A percentile compares a stretch with the other conserved stretches of the same genome.
Evolutionary conservation across 768 basidiomycete genomes (phyloP).

Genomic region (Mycena venus): DNA sequence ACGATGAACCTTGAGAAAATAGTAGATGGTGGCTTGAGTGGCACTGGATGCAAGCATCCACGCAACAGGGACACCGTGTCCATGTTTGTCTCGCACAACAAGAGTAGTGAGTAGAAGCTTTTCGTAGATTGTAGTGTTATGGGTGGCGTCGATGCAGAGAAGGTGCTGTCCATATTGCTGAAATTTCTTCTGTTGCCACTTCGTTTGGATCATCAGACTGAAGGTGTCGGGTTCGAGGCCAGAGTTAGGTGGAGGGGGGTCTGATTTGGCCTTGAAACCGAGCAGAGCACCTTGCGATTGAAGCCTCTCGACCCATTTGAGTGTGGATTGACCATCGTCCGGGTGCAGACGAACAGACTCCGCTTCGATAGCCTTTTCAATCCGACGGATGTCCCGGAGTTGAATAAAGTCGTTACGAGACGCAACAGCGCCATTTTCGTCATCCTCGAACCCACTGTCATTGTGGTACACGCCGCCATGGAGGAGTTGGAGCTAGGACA

Average conservation of each 20-base stretch:
- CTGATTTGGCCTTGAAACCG: too few relatives aligned
- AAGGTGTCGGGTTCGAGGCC: background rate
- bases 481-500: background rate
- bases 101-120: background rate
- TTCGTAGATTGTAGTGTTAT: too few relatives aligned
- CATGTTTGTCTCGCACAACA: too few relatives aligned
- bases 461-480: background rate
- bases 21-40: background rate
- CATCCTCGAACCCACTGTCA: background rate
- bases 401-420: too few relatives aligned
- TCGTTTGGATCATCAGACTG: background rate
- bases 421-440: background rate
- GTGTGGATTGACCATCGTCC: too few relatives aligned
- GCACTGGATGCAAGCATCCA: background rate
- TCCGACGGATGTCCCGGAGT: too few relatives aligned
- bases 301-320: too few relatives aligned
- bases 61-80: background rate
- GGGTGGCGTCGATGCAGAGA: background rate
- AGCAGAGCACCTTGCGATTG: too few relatives aligned
- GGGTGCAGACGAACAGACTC: too few relatives aligned
- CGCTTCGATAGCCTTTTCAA: too few relatives aligned
- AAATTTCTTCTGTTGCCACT: background rate
- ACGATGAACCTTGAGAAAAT: background rate
- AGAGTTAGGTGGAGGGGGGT: too few relatives aligned
- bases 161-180: background rate